Conservation (phyloP, 1,139 yeast species). For the Magnusiomyces tetraspermus region DNA sequence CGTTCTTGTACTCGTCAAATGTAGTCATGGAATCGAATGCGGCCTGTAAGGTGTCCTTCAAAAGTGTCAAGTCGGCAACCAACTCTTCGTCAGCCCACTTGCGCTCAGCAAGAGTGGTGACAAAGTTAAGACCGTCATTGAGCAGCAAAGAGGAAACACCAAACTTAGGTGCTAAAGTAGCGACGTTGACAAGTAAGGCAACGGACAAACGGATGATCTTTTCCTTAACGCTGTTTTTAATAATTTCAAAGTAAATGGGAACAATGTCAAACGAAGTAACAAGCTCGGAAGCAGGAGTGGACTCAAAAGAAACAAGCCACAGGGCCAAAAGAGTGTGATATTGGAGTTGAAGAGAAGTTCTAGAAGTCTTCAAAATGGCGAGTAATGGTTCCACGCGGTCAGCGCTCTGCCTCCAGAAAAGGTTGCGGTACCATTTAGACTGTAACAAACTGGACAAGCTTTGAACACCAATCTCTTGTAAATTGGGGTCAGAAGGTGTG, state of each 20-base stretch:
- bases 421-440: conserved; percentile 46
- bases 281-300: conserved; percentile 44
- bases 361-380: conserved; percentile 39
- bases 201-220: conserved; percentile 77
- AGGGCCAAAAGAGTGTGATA: conserved; percentile 67
- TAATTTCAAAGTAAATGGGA: conserved; percentile 51
- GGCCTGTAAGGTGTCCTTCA: conserved; percentile 53
- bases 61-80: conserved; percentile 53
- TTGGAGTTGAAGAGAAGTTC: conserved; percentile 65
- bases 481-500: conserved; percentile 41
- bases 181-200: conserved; percentile 50
- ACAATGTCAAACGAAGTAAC: conserved; percentile 39
- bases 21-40: conserved; percentile 76
- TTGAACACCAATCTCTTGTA: conserved; percentile 60
- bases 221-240: conserved; percentile 80
- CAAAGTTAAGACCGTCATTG: conserved; percentile 63
- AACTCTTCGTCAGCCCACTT: conserved; percentile 95
- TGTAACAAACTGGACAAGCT: conserved; percentile 54
- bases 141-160: conserved; percentile 64
- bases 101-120: conserved; percentile 65
- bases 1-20: conserved; percentile 85
- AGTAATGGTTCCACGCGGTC: conserved; percentile 50
- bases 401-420: conserved; percentile 44
- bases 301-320: conserved; percentile 79
- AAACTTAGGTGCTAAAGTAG: conserved; percentile 29